phyloP scores from a whole-genome alignment of 176 grass and related monocot species.

The Tuctoria greenei region DNA sequence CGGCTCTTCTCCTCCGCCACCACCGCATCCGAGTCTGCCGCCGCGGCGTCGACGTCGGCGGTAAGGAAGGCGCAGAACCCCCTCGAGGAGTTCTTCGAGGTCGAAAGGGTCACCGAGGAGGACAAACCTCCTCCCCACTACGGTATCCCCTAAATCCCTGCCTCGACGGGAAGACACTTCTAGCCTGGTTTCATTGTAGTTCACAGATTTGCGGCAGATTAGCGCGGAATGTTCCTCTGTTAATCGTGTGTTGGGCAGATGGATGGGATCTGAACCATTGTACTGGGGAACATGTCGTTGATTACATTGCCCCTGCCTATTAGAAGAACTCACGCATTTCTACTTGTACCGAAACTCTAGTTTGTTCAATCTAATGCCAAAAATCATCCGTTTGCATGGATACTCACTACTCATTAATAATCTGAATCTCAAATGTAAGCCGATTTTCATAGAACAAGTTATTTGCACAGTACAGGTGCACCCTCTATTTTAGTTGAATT shows the following conservation, averaged over 20 bases:
- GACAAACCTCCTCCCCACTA: constrained; percentile 68
- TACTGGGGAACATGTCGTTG: not conserved
- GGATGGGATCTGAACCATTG: not conserved
- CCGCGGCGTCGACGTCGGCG: constrained; percentile 36
- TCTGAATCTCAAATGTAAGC: not conserved
- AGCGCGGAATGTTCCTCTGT: not conserved
- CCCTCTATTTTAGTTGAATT: not conserved
- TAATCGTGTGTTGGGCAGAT: not conserved
- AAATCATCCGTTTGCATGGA: not conserved
- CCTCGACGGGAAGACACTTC: too few species aligned
- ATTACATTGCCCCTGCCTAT: not conserved
- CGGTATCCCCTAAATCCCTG: constrained; percentile 30
- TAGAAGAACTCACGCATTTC: not conserved
- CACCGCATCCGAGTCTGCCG: constrained; percentile 42
- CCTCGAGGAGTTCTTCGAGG: constrained; percentile 93
- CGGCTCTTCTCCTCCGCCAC: constrained; percentile 46
- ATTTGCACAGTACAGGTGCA: not conserved
- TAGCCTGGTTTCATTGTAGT: too few species aligned
- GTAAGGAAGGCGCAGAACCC: constrained; percentile 64
- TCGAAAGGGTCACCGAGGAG: constrained; percentile 68
- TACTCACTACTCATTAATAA: too few species aligned
- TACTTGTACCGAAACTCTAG: not conserved
- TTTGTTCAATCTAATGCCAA: not conserved
- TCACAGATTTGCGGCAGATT: too few species aligned
- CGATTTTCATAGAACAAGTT: not conserved